A percentile compares a stretch with the other conserved stretches of the same genome.
These are phyloP conservation scores for Rhodotorula graminis DNA, from an alignment of 768 basidiomycete species.

Conservation along the genomic window DNA sequence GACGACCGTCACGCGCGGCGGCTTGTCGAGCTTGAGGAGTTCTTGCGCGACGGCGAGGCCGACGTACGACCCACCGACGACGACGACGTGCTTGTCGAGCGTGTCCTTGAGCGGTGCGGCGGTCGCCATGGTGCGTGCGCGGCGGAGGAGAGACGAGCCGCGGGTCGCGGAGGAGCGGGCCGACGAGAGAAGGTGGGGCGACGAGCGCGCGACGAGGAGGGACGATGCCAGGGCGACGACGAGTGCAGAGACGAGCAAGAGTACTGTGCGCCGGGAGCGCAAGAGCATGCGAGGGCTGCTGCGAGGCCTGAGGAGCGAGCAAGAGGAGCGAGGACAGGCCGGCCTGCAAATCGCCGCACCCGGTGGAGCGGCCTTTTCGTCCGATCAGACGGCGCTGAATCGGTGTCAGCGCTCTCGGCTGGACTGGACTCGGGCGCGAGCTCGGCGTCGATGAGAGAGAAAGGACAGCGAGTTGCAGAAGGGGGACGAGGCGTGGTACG, in stretches of 20 bases:
- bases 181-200: not conserved
- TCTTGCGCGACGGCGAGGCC: slow-evolving; percentile 45
- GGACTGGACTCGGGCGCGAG: no score
- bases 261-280: not conserved
- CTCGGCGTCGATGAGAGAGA: no score
- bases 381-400: no score
- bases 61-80: slow-evolving; percentile 59
- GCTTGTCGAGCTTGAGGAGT: slow-evolving; percentile 47
- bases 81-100: slow-evolving; percentile 50
- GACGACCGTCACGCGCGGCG: slow-evolving; percentile 55
- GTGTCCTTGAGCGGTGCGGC: not conserved
- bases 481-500: no score
- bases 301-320: not conserved
- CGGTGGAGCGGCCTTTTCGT: no score
- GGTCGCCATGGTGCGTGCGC: not conserved
- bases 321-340: not conserved
- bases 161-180: not conserved
- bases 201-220: not conserved
- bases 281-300: not conserved
- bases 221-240: not conserved
- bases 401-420: no score
- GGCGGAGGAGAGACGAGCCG: not conserved
- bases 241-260: not conserved
- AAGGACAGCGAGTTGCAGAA: no score
- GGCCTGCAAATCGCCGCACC: not conserved